A percentile compares a stretch with the other conserved stretches of the same genome.
Evolutionary conservation across 805 yeast species (phyloP).

Genomic region (Spathaspora sp.): DNA sequence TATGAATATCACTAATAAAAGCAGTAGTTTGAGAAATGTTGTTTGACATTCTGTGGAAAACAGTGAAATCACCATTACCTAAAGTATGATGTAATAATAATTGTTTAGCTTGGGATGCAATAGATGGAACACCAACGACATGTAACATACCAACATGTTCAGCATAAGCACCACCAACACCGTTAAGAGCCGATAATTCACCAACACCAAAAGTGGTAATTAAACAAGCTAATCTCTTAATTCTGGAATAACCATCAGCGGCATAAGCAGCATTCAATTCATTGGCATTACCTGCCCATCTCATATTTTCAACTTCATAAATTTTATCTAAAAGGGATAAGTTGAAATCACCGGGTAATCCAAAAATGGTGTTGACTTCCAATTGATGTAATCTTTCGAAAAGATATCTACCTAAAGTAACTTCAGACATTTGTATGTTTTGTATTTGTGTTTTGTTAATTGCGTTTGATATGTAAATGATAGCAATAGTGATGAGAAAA

Average conservation of each 20-base stretch:
- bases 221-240: constrained; percentile 70
- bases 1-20: constrained; percentile 55
- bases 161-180: constrained; percentile 85
- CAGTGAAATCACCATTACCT: constrained; percentile 43
- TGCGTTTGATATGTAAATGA: not conserved
- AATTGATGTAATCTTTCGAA: constrained; percentile 78
- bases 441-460: not conserved
- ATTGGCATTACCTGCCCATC: constrained; percentile 91
- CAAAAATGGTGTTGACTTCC: constrained; percentile 67
- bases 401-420: constrained; percentile 71
- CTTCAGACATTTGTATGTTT: constrained; percentile 33
- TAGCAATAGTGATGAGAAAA: not conserved
- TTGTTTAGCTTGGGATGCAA: constrained; percentile 56
- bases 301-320: constrained; percentile 68
- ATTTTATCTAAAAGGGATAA: constrained; percentile 66
- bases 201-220: constrained; percentile 92
- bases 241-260: constrained; percentile 84
- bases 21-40: constrained; percentile 66
- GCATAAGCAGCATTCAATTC: constrained; percentile 87
- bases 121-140: constrained; percentile 83
- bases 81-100: constrained; percentile 41
- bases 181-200: constrained; percentile 79
- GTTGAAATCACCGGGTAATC: constrained; percentile 83
- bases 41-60: constrained; percentile 74
- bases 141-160: constrained; percentile 85